Base-by-base conservation (phyloP, 805 yeast genomes). In the Suhomyces faveliae region DNA sequence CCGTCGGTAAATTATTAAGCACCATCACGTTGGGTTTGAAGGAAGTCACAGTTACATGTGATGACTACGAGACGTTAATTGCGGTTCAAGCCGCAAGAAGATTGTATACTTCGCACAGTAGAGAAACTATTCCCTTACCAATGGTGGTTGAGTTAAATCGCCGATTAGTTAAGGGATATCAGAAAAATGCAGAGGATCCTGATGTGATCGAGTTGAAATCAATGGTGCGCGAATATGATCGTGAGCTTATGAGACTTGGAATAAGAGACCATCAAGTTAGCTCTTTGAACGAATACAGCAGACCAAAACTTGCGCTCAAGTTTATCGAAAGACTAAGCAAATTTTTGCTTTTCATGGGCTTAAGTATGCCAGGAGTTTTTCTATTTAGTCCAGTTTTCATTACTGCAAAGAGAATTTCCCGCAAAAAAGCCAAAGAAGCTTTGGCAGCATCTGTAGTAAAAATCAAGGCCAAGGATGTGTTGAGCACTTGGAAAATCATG, bases 261-360 rank as follows among this genome's bases (percentile, higher is more conserved):
- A 52, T 72, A 23, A 74, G 66, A 43, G 77, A 71, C 55, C 75
- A 72, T 50, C 74, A 71, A 51, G 73, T 72, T 22, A 70, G 68
- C 43, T 47, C 62, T 0, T 49, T 70, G 30, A 54, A 62, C 2
- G 45, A 52, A 6, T 49, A 61, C 7, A 55, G 63, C 52, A 57
- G 66, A 24, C 21, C 55, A 3, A 42, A 51, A 7, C 60, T 63
- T 5, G 54, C 66, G 20, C 13, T 54, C 6, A 60, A 57, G 42
- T 70, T 71, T 40, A 8, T 54, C 8, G 51, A 49, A 27, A 51
- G 75, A 33, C 51, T 68, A 12, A 46, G 58, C 42, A 61, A 62
- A 47, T 65, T 68, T 19, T 42, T 60, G 5, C 43, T 68, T 8
- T 68, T 64, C 45, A 52, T 63, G 46, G 63, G 67, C 2, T 60